Conservation (phyloP, 164 flowering plant species). For the Chimonanthus salicifolius region DNA sequence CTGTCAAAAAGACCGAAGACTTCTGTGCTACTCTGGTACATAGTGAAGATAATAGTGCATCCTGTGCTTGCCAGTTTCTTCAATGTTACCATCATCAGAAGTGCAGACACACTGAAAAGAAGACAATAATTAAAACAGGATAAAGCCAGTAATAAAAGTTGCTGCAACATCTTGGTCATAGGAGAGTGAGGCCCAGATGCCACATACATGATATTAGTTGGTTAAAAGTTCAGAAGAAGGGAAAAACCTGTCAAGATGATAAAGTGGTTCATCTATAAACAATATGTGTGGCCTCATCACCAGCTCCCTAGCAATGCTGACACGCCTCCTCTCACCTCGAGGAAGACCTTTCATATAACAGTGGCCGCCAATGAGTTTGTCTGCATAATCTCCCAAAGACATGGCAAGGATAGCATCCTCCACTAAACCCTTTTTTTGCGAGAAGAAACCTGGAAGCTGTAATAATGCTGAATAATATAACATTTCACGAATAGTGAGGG, state of each 20-base stretch:
- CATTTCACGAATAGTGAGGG: slow-evolving; percentile 93
- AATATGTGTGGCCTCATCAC: slow-evolving; percentile 89
- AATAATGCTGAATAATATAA: slow-evolving; percentile 86
- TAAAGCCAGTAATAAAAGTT: not conserved
- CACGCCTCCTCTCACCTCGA: slow-evolving; percentile 90
- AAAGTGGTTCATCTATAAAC: slow-evolving; percentile 97
- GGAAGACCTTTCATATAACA: slow-evolving; percentile 90
- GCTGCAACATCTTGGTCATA: not conserved
- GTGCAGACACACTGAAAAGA: slow-evolving; percentile 81
- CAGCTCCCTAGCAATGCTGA: slow-evolving; percentile 94
- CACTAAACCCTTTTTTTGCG: slow-evolving; percentile 68
- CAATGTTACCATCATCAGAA: slow-evolving; percentile 97
- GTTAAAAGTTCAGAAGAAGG: not conserved
- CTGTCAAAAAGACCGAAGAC: slow-evolving; percentile 98
- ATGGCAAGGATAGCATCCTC: slow-evolving; percentile 95
- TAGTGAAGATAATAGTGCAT: slow-evolving; percentile 85
- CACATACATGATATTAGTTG: not conserved
- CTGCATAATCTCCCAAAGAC: slow-evolving; percentile 85
- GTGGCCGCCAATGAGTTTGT: slow-evolving; percentile 93
- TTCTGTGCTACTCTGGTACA: slow-evolving; percentile 98
- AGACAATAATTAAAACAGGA: slow-evolving; percentile 3
- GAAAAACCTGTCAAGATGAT: slow-evolving; percentile 92
- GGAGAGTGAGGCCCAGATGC: not conserved
- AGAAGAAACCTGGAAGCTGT: slow-evolving; percentile 92
- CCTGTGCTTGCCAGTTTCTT: slow-evolving; percentile 98